phyloP scores from a whole-genome alignment of 2,329 filamentous ascomycete genomes.

The Ramichloridium luteum region DNA sequence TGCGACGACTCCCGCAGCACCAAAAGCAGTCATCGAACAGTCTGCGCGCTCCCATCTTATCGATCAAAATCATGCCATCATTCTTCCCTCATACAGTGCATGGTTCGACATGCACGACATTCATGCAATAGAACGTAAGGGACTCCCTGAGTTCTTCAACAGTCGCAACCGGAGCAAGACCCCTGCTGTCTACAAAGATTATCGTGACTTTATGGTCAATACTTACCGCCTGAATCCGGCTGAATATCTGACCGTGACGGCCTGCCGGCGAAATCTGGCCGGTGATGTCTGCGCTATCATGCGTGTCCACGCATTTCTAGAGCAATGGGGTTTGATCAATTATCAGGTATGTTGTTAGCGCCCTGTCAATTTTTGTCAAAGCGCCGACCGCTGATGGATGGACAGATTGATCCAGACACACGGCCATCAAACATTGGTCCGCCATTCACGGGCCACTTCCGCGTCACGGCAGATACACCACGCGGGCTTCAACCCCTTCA shows the following conservation, averaged over 20 bases:
- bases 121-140: slow-evolving; percentile 84
- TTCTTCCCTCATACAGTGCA: slow-evolving; percentile 91
- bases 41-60: slow-evolving; percentile 86
- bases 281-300: slow-evolving; percentile 98
- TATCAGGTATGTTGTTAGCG: slow-evolving; percentile 61
- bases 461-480: slow-evolving; percentile 88
- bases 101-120: slow-evolving; percentile 98
- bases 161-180: slow-evolving; percentile 97
- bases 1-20: slow-evolving; percentile 14
- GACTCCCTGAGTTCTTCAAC: slow-evolving; percentile 96
- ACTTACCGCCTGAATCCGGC: slow-evolving; percentile 92
- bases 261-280: slow-evolving; percentile 84
- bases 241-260: slow-evolving; percentile 94
- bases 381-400: too few species aligned
- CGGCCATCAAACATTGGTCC: slow-evolving; percentile 90
- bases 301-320: slow-evolving; percentile 93
- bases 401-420: slow-evolving; percentile 86
- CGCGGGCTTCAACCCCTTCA: slow-evolving; percentile 92
- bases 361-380: too few species aligned
- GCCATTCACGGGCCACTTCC: slow-evolving; percentile 95
- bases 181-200: slow-evolving; percentile 93
- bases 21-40: slow-evolving; percentile 71
- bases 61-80: slow-evolving; percentile 86
- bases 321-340: slow-evolving; percentile 98
- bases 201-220: slow-evolving; percentile 99